These are phyloP conservation scores for Ceratobasidium sp. DNA, from an alignment of 1,284 basidiomycete species.

Conservation along the genomic window DNA sequence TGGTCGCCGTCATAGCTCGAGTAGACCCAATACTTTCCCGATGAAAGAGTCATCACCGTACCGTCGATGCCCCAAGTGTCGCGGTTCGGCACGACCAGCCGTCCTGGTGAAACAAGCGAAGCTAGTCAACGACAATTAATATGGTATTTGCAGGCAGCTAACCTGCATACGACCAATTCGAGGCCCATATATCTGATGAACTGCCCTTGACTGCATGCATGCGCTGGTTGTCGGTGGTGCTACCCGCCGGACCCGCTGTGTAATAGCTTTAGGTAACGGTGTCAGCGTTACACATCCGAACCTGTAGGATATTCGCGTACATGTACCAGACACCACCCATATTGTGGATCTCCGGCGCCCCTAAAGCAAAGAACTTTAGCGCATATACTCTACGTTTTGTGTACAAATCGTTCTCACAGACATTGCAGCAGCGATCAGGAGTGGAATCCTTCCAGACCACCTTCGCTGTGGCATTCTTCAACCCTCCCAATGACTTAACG, in stretches of 20 bases:
- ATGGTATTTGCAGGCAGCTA: neutral
- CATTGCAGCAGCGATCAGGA: constrained; percentile 57
- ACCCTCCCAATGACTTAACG: constrained; percentile 54
- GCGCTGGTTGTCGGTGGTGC: neutral
- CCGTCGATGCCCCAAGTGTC: constrained; percentile 37
- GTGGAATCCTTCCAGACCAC: constrained; percentile 58
- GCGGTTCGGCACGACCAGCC: neutral
- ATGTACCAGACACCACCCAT: constrained; percentile 44
- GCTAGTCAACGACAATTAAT: neutral
- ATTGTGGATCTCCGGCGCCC: constrained; percentile 47
- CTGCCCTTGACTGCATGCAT: constrained; percentile 32
- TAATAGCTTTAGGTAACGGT: constrained; percentile 20
- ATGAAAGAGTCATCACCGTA: constrained; percentile 25
- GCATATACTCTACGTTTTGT: neutral
- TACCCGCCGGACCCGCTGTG: neutral
- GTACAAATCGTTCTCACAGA: neutral
- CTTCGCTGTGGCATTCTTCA: constrained; percentile 59
- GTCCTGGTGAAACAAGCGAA: neutral
- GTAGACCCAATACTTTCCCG: constrained; percentile 39
- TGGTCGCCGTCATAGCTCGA: constrained; percentile 26
- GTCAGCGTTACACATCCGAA: neutral
- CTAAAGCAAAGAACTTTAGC: neutral
- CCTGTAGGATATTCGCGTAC: neutral
- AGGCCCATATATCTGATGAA: constrained; percentile 33
- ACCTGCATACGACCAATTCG: constrained; percentile 36